Conservation (phyloP, 2,329 filamentous ascomycete species). For the Pseudogymnoascus sp. region DNA sequence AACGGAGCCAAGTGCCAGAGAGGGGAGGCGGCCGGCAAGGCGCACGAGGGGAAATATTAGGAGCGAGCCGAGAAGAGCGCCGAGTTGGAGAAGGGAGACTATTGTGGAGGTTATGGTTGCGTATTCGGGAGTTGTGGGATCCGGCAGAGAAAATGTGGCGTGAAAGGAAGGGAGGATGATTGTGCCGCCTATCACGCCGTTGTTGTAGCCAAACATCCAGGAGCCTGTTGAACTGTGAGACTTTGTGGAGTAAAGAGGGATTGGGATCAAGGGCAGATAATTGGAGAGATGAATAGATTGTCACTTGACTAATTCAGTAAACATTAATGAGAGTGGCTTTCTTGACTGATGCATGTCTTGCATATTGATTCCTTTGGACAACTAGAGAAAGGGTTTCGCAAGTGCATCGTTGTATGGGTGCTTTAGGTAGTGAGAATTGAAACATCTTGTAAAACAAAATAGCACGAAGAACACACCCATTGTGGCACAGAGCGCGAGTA, state of each 20-base stretch:
- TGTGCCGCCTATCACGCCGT: slow-evolving; percentile 10
- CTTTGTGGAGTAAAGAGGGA: neutral
- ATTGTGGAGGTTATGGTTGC: slow-evolving; percentile 21
- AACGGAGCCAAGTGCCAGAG: neutral
- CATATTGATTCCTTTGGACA: neutral
- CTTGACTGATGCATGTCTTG: neutral
- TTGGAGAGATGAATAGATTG: neutral
- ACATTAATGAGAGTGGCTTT: neutral
- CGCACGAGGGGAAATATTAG: slow-evolving; percentile 19
- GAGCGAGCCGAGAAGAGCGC: slow-evolving; percentile 21
- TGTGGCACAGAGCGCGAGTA: slow-evolving; percentile 17
- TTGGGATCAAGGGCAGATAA: neutral
- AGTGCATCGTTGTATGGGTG: neutral
- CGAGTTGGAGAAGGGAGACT: slow-evolving; percentile 24
- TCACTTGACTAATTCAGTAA: neutral
- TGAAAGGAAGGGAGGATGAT: slow-evolving; percentile 11
- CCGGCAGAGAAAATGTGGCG: slow-evolving; percentile 20
- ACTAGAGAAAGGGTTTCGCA: neutral
- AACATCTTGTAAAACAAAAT: neutral
- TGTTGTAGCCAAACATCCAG: slow-evolving; percentile 13
- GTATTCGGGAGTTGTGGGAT: slow-evolving; percentile 17
- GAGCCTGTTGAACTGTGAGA: neutral
- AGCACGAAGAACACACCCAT: neutral
- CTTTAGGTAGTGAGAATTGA: neutral
- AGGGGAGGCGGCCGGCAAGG: slow-evolving; percentile 11